phyloP scores from a whole-genome alignment of 306 rosid species.

The Argentina anserina region DNA sequence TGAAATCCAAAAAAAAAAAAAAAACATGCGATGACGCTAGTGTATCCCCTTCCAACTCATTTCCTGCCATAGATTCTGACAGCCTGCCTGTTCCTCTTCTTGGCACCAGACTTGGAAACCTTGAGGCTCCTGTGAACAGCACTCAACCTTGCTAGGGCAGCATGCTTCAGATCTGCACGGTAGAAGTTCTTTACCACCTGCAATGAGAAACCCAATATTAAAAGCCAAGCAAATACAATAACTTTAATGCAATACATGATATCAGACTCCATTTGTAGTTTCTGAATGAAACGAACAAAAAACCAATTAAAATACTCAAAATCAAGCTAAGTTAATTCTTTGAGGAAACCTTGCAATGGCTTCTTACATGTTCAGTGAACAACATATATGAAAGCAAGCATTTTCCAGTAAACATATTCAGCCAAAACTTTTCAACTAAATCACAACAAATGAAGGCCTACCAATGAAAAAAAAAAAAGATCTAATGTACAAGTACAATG shows the following conservation, averaged over 20 bases:
- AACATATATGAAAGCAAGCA: not conserved
- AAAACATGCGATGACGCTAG: conserved; percentile 15
- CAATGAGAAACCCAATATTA: not conserved
- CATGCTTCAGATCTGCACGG: conserved; percentile 83
- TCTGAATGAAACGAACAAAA: not conserved
- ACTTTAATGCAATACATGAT: not conserved
- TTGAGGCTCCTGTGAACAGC: conserved; percentile 83
- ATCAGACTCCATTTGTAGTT: not conserved
- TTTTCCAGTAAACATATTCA: not conserved
- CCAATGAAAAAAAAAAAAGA: not conserved
- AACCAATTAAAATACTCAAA: conserved; percentile 32
- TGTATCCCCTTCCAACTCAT: conserved; percentile 16
- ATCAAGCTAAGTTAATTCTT: conserved; percentile 53
- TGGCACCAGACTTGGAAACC: conserved; percentile 85
- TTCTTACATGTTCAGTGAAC: conserved; percentile 42
- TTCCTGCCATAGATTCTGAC: conserved; percentile 35
- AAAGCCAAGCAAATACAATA: not conserved
- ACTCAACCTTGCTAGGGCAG: conserved; percentile 86
- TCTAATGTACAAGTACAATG: not conserved
- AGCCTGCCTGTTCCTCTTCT: conserved; percentile 89
- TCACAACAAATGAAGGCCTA: not conserved
- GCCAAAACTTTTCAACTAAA: not conserved
- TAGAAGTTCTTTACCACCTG: conserved; percentile 69
- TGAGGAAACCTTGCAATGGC: conserved; percentile 27
- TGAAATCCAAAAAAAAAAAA: conserved; percentile 6